A percentile compares a stretch with the other conserved stretches of the same genome.
Conservation (phyloP, 805 yeast genomes). For the Jamesozyma jinghongensis region DNA sequence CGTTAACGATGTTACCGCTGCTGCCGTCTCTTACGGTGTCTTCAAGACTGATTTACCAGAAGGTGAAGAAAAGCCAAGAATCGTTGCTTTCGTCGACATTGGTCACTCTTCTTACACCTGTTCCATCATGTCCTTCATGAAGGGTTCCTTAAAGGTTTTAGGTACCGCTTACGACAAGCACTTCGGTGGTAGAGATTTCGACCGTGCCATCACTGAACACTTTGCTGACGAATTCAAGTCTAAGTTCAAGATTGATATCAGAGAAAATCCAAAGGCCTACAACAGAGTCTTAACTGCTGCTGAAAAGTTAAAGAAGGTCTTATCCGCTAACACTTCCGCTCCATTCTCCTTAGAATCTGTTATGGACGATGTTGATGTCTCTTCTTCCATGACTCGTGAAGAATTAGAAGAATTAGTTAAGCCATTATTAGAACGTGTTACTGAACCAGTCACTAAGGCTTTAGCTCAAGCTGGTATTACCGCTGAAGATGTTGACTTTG, state of each 20-base stretch:
- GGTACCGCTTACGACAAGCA: slow-evolving; percentile 91
- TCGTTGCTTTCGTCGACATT: slow-evolving; percentile 88
- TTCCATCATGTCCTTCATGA: slow-evolving; percentile 81
- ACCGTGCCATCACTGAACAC: slow-evolving; percentile 86
- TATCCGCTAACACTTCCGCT: slow-evolving; percentile 91
- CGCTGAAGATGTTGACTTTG: slow-evolving; percentile 70
- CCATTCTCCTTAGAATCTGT: slow-evolving; percentile 93
- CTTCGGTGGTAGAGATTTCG: slow-evolving; percentile 98
- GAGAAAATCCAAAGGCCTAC: slow-evolving; percentile 88
- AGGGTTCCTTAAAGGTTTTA: slow-evolving; percentile 89
- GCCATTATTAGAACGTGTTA: slow-evolving; percentile 71
- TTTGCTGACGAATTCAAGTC: slow-evolving; percentile 86
- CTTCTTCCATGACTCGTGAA: slow-evolving; percentile 79
- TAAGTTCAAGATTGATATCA: slow-evolving; percentile 89
- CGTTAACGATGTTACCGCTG: slow-evolving; percentile 95
- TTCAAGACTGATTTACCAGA: slow-evolving; percentile 96
- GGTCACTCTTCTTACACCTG: slow-evolving; percentile 96
- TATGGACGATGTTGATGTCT: slow-evolving; percentile 94
- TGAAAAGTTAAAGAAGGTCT: slow-evolving; percentile 89
- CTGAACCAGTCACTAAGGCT: slow-evolving; percentile 73
- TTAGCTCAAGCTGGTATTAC: slow-evolving; percentile 68
- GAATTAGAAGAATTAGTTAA: slow-evolving; percentile 83
- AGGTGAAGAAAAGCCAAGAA: slow-evolving; percentile 64
- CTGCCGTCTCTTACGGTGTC: slow-evolving; percentile 98
- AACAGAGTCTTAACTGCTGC: slow-evolving; percentile 86